Conservation (phyloP, 176 grass and related monocot genomes). For the Aegilops tauschii region DNA sequence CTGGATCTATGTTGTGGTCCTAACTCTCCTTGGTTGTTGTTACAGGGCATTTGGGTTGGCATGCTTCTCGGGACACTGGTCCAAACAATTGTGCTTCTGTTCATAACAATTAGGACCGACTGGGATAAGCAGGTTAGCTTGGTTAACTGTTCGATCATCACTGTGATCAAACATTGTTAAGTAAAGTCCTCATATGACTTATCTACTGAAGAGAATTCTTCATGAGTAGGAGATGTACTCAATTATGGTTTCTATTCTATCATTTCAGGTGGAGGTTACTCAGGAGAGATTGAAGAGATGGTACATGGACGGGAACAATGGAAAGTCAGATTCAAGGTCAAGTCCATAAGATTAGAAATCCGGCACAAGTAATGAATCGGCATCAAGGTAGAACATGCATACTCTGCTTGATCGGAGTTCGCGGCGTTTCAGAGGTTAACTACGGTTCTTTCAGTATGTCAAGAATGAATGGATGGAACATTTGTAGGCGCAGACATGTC, state of each 20-base stretch:
- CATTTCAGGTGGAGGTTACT: conserved; percentile 46
- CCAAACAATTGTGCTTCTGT: conserved; percentile 63
- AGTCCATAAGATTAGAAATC: neutral
- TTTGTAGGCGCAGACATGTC: neutral
- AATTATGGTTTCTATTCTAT: neutral
- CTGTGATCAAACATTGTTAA: neutral
- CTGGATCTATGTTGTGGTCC: neutral
- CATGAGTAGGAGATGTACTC: neutral
- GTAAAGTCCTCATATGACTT: neutral
- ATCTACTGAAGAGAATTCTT: neutral
- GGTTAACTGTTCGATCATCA: neutral
- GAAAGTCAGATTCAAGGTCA: neutral
- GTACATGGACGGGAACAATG: conserved; percentile 44
- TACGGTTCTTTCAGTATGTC: neutral
- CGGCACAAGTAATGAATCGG: neutral
- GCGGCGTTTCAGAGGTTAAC: neutral
- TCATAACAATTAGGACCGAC: conserved; percentile 65
- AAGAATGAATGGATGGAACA: neutral
- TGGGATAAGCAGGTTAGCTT: conserved; percentile 71
- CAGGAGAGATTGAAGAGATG: conserved; percentile 61
- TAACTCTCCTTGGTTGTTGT: conserved; percentile 9
- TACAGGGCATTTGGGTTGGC: conserved; percentile 90
- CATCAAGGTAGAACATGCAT: neutral
- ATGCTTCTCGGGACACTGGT: conserved; percentile 80
- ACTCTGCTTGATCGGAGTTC: neutral